phyloP scores from a whole-genome alignment of 2,329 filamentous ascomycete genomes.

The Talaromyces sp. region DNA sequence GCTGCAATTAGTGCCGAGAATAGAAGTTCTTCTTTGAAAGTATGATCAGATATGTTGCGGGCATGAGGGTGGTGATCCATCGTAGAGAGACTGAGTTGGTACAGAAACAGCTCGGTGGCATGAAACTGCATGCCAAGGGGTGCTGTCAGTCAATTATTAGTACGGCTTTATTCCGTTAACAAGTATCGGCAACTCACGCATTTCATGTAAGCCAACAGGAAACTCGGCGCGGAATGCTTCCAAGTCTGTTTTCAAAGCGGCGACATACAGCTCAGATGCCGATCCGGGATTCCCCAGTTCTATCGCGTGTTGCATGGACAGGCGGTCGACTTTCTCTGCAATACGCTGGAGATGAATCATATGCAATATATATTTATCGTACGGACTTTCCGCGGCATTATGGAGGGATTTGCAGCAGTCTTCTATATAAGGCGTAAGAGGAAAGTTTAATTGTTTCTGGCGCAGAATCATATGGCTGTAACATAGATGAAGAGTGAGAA shows the following conservation, averaged over 20 bases:
- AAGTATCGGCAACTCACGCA: neutral
- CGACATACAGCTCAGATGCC: conserved; percentile 25
- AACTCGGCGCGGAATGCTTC: conserved; percentile 26
- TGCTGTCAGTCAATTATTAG: conserved; percentile 26
- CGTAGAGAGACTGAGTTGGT: conserved; percentile 32
- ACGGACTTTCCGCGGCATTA: conserved; percentile 25
- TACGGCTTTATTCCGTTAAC: neutral
- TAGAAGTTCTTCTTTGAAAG: conserved; percentile 7
- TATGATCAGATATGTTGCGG: neutral
- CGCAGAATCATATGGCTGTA: conserved; percentile 30
- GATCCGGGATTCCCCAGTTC: conserved; percentile 15
- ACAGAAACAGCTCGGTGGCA: conserved; percentile 35
- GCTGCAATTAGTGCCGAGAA: conserved; percentile 18
- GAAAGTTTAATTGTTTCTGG: conserved; percentile 35
- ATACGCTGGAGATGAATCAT: conserved; percentile 34
- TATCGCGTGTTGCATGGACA: conserved; percentile 13
- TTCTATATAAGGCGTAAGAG: conserved; percentile 30
- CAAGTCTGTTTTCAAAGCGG: conserved; percentile 26
- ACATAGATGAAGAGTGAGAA: neutral
- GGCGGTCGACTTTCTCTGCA: conserved; percentile 33
- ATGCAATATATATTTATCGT: conserved; percentile 32
- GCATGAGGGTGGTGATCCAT: conserved; percentile 11
- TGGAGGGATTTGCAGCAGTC: conserved; percentile 30
- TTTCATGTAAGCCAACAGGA: neutral
- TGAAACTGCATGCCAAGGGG: conserved; percentile 36